Evolutionary conservation across 495 filamentous ascomycete genomes (phyloP), one percentile per base, ranked within the genome.

Genomic region (Friedmanniomyces simplex): DNA sequence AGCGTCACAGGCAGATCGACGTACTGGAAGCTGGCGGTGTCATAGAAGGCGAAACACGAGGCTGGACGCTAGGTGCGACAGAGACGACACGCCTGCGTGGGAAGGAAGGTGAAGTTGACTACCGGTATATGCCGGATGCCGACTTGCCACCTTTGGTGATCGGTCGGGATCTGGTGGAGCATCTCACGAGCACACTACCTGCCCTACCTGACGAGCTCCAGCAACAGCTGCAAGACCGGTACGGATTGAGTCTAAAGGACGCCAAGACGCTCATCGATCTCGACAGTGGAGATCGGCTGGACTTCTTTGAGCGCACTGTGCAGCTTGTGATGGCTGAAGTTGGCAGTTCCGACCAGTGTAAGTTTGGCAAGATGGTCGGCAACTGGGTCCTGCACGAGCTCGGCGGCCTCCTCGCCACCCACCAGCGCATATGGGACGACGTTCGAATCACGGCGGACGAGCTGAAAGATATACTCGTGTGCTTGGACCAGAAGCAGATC

Each of bases 71-170:
- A 50, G 85, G 84, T 0, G 87, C 81, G 39, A 87, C 84, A 50
- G 88, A 87, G 57, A 91, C 86, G 20, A 76, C 73, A 46, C 79
- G 81, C 22, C 69, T 98, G 16, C 79, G 93, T 60, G 90, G 89
- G 12, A 98, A 98, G 70, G 93, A 98, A 66, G 94, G 93, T 41
- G 91, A 96, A 64, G 89, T 97, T 1, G 93, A 98, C 64, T 98
- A 98, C 67, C 78, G 93, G 45, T 98, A 97, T 68, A 97, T 98
- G 94, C 93, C 93, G 0, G 93, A 99, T 68, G 89, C 93, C 1
- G 93, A 99, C 69, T 73, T 99, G 11, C 79, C 78, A 0, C 88
- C 94, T 0, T 74, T 99, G 11, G 65, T 88, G 3, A 84, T 99
- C 60, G 84, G 81, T 13, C 61, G 70, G 41, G 83, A 87, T 45